A percentile compares a stretch with the other conserved stretches of the same genome.
These are phyloP conservation scores for Cutaneotrichosporon mucoides DNA, from an alignment of 1,284 basidiomycete species.

Conservation along the genomic window DNA sequence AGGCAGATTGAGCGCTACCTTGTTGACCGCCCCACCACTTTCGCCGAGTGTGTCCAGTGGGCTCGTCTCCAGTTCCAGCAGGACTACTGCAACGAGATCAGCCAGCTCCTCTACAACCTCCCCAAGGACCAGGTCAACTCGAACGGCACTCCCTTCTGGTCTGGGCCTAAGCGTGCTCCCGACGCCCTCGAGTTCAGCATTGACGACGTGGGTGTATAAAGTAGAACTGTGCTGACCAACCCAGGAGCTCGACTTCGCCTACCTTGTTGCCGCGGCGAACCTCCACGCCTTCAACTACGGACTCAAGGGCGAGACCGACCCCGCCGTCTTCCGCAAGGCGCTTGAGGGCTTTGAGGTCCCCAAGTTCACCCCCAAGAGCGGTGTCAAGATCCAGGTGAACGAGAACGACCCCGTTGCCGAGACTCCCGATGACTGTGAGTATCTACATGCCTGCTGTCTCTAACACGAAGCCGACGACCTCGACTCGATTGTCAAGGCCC, in stretches of 20 bases:
- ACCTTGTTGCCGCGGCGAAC: slow-evolving; percentile 91
- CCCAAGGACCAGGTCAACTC: slow-evolving; percentile 88
- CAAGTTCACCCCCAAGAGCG: slow-evolving; percentile 88
- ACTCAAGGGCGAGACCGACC: slow-evolving; percentile 82
- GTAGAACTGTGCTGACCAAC: slow-evolving; percentile 14
- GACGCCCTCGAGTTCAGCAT: slow-evolving; percentile 83
- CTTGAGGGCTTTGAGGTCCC: slow-evolving; percentile 82
- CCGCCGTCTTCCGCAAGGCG: slow-evolving; percentile 73
- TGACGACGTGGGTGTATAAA: slow-evolving; percentile 62
- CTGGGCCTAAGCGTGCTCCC: slow-evolving; percentile 97
- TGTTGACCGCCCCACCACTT: slow-evolving; percentile 87
- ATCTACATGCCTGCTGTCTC: too few relatives aligned
- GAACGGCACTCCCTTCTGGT: slow-evolving; percentile 93
- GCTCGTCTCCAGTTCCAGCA: slow-evolving; percentile 93
- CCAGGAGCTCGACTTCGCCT: slow-evolving; percentile 80
- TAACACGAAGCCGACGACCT: slow-evolving; percentile 52
- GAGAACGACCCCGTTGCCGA: slow-evolving; percentile 81
- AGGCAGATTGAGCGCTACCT: slow-evolving; percentile 87
- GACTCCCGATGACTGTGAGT: slow-evolving; percentile 50
- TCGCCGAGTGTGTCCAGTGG: slow-evolving; percentile 98
- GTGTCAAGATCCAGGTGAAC: slow-evolving; percentile 90
- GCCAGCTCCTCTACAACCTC: slow-evolving; percentile 87
- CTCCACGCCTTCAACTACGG: slow-evolving; percentile 98
- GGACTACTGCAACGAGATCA: slow-evolving; percentile 90
- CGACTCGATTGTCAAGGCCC: slow-evolving; percentile 58